Conservation (phyloP, 1,284 basidiomycete species). For the Ustilago nuda region DNA sequence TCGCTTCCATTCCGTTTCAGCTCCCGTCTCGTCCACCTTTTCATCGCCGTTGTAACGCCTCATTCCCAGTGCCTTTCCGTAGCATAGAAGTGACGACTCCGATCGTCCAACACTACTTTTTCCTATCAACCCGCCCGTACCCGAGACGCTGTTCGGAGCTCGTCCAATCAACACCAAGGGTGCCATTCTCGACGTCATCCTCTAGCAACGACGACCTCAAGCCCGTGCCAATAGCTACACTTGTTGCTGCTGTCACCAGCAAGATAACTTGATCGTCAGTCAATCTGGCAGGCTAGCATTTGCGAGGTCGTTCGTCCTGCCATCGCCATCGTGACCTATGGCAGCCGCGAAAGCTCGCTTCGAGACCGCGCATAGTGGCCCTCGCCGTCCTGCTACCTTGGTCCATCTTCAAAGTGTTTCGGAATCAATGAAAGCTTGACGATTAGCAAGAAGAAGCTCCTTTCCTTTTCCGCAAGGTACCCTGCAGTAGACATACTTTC, state of each 20-base stretch:
- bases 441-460: background rate
- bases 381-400: background rate
- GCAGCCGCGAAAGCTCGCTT: background rate
- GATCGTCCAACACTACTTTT: background rate
- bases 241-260: background rate
- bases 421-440: background rate
- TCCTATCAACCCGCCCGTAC: background rate
- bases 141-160: background rate
- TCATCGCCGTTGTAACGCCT: background rate
- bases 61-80: background rate
- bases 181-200: background rate
- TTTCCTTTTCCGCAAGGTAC: background rate
- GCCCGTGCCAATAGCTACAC: no score
- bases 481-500: background rate
- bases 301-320: background rate
- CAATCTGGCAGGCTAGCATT: background rate
- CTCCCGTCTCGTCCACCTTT: background rate
- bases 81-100: background rate
- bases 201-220: background rate
- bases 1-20: background rate
- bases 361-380: background rate
- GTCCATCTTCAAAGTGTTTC: background rate
- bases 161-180: background rate
- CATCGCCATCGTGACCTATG: background rate
- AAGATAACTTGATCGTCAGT: background rate